phyloP scores from a whole-genome alignment of 805 yeast species.

The Sugiyamaella americana region DNA sequence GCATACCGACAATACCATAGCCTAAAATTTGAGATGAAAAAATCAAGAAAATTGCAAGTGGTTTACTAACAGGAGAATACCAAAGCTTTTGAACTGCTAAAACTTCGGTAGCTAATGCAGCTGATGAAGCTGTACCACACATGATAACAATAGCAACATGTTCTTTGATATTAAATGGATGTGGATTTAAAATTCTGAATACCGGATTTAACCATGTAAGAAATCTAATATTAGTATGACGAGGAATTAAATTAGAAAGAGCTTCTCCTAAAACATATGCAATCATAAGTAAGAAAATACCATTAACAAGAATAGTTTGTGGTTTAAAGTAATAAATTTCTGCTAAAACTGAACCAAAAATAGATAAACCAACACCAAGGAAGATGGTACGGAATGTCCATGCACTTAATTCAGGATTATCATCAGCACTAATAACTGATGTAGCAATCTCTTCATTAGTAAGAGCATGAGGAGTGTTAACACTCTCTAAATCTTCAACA shows the following conservation, averaged over 20 bases:
- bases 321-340: conserved; percentile 36
- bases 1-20: conserved; percentile 58
- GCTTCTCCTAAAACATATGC: conserved; percentile 32
- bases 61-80: conserved; percentile 30
- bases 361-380: conserved; percentile 32
- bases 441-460: conserved; percentile 14
- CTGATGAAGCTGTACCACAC: conserved; percentile 33
- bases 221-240: conserved; percentile 11
- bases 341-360: conserved; percentile 34
- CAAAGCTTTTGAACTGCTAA: conserved; percentile 33
- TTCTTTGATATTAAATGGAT: conserved; percentile 42
- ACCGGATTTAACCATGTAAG: conserved; percentile 17
- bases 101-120: conserved; percentile 40
- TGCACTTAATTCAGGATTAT: conserved; percentile 34
- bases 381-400: conserved; percentile 38
- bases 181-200: conserved; percentile 34
- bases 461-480: conserved; percentile 4
- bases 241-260: conserved; percentile 28
- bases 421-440: conserved; percentile 22
- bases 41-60: conserved; percentile 28
- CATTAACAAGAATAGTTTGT: conserved; percentile 32
- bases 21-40: conserved; percentile 54
- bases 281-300: conserved; percentile 32
- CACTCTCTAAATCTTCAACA: neutral
- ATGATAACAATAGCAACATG: conserved; percentile 39